These are phyloP conservation scores for Cystobasidium tubakii DNA, from an alignment of 768 basidiomycete genomes.

Conservation along the genomic window DNA sequence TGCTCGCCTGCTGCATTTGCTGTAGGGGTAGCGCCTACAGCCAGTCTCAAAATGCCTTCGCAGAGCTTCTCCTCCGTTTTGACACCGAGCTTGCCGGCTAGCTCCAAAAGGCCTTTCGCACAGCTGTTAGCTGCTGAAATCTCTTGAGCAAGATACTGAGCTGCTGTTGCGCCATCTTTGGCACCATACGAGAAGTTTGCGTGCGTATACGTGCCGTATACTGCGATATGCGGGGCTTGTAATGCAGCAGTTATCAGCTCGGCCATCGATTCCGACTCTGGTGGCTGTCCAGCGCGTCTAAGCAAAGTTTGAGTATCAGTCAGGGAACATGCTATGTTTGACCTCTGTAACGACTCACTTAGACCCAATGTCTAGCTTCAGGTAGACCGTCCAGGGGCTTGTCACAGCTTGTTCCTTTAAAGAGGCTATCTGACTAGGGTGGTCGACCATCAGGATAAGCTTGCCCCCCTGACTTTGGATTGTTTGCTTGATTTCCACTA, in stretches of 20 bases:
- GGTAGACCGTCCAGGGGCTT: conserved; percentile 15
- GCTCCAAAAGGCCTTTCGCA: conserved; percentile 3
- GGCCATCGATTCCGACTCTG: conserved; percentile 1
- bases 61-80: background rate
- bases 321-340: no score
- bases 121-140: conserved; percentile 8
- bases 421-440: conserved; percentile 17
- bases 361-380: conserved; percentile 33
- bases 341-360: background rate
- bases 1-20: conserved; percentile 21
- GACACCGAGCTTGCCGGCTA: conserved; percentile 1
- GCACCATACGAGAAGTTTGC: conserved; percentile 23
- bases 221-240: background rate
- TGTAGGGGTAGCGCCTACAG: conserved; percentile 36
- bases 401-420: background rate
- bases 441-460: conserved; percentile 24
- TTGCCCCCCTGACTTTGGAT: background rate
- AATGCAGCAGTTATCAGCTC: conserved; percentile 21
- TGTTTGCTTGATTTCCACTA: conserved; percentile 5
- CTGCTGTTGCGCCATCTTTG: background rate
- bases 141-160: conserved; percentile 20
- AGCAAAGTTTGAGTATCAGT: background rate
- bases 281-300: conserved; percentile 34
- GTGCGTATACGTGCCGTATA: conserved; percentile 34
- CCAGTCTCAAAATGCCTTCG: background rate